Conservation (phyloP, 2,329 filamentous ascomycete species). For the Trichoderma simmonsii region DNA sequence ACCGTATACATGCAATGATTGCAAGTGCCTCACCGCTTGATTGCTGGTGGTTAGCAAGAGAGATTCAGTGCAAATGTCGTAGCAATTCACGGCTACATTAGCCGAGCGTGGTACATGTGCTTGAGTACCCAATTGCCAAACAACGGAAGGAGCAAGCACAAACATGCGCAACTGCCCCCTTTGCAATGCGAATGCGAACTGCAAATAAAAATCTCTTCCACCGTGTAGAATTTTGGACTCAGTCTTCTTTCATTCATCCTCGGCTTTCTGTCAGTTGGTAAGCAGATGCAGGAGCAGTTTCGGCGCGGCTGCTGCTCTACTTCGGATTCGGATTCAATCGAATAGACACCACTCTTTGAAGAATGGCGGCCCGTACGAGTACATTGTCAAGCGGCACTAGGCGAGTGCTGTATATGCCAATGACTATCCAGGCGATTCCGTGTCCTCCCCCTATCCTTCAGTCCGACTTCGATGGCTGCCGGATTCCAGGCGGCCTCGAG, state of each 20-base stretch:
- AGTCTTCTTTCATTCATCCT: background rate
- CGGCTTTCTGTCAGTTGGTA: background rate
- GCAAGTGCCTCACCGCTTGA: background rate
- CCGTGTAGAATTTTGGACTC: background rate
- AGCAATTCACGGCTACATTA: background rate
- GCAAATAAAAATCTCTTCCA: background rate
- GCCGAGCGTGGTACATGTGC: slow-evolving; percentile 3
- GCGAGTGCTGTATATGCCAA: slow-evolving; percentile 24
- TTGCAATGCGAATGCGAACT: background rate
- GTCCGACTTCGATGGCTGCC: slow-evolving; percentile 24
- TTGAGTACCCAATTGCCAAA: background rate
- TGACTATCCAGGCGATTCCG: slow-evolving; percentile 24
- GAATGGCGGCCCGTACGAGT: slow-evolving; percentile 16
- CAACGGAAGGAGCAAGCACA: slow-evolving; percentile 13
- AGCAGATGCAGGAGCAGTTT: background rate
- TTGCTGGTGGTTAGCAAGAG: background rate
- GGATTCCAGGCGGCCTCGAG: slow-evolving; percentile 24
- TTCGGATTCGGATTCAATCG: background rate
- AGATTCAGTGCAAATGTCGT: background rate
- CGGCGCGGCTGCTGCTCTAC: too few species aligned
- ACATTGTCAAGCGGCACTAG: slow-evolving; percentile 20
- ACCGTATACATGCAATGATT: background rate
- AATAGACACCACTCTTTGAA: background rate
- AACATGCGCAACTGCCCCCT: background rate
- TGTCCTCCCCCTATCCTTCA: slow-evolving; percentile 25